phyloP scores from a whole-genome alignment of 2,329 filamentous ascomycete species.

The Fusarium virguliforme region DNA sequence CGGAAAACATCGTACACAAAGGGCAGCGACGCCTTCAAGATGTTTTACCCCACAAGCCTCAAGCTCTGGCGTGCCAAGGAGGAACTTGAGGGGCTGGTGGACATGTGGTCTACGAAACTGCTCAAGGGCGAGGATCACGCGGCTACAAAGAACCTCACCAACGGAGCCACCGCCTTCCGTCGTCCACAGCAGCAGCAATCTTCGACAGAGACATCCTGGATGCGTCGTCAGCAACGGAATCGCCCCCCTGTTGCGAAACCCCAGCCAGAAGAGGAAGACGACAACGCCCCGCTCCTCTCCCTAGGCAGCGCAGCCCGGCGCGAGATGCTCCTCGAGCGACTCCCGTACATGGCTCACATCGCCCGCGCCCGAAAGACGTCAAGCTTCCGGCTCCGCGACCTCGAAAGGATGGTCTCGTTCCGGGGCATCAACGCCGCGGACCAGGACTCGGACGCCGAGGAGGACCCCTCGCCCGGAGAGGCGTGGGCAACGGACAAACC shows the following conservation, averaged over 20 bases:
- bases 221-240: constrained; percentile 55
- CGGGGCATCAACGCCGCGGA: constrained; percentile 69
- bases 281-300: constrained; percentile 65
- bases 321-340: constrained; percentile 85
- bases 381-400: constrained; percentile 66
- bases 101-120: constrained; percentile 76
- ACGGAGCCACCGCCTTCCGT: constrained; percentile 66
- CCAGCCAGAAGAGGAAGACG: constrained; percentile 42
- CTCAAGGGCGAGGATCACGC: constrained; percentile 68
- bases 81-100: constrained; percentile 82
- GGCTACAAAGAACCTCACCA: constrained; percentile 59
- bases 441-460: constrained; percentile 64
- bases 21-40: constrained; percentile 79
- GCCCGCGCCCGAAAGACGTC: constrained; percentile 60
- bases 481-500: constrained; percentile 76
- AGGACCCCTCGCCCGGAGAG: constrained; percentile 61
- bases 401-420: constrained; percentile 80
- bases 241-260: constrained; percentile 36
- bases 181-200: constrained; percentile 58
- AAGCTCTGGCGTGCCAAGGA: constrained; percentile 89
- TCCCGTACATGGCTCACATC: constrained; percentile 88
- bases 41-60: constrained; percentile 91
- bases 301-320: constrained; percentile 77
- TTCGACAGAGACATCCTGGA: constrained; percentile 54
- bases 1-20: constrained; percentile 67